These are phyloP conservation scores for Calonectria pauciramosa DNA, from an alignment of 2,329 filamentous ascomycete species.

Conservation along the genomic window DNA sequence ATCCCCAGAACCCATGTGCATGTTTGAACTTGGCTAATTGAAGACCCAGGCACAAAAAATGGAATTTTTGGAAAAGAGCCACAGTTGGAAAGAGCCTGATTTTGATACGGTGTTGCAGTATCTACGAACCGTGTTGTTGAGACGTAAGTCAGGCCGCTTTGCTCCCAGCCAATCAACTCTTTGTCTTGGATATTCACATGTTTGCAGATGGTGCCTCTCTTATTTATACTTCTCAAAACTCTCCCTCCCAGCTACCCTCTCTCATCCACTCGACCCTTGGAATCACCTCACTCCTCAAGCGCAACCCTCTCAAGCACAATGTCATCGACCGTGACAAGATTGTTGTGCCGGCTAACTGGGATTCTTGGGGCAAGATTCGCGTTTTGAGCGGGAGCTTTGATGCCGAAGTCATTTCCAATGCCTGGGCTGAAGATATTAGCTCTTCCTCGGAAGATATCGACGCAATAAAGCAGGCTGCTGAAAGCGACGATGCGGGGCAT, in stretches of 20 bases:
- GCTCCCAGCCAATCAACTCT: constrained; percentile 37
- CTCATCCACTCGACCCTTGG: constrained; percentile 88
- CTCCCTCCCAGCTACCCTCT: constrained; percentile 81
- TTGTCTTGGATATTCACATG: constrained; percentile 29
- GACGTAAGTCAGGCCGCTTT: constrained; percentile 69
- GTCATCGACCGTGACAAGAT: constrained; percentile 96
- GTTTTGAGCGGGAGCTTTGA: constrained; percentile 93
- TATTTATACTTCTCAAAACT: constrained; percentile 85
- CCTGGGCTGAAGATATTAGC: constrained; percentile 89
- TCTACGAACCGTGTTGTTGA: constrained; percentile 88
- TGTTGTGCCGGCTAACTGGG: constrained; percentile 95
- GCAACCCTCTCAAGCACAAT: constrained; percentile 86
- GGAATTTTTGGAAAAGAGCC: constrained; percentile 88
- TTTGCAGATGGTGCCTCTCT: constrained; percentile 82
- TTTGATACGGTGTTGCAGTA: constrained; percentile 98
- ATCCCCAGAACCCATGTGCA: constrained; percentile 26
- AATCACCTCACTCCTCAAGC: constrained; percentile 86
- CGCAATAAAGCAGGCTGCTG: constrained; percentile 41
- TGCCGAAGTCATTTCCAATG: constrained; percentile 85
- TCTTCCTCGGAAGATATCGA: constrained; percentile 54
- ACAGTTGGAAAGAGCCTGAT: constrained; percentile 94
- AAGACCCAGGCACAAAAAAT: constrained; percentile 82
- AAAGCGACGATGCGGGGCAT: constrained; percentile 39
- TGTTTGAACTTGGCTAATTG: constrained; percentile 39
- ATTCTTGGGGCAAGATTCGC: constrained; percentile 97